Evolutionary conservation across 2,329 filamentous ascomycete genomes (phyloP).

Genomic region (Epichloe festucae): DNA sequence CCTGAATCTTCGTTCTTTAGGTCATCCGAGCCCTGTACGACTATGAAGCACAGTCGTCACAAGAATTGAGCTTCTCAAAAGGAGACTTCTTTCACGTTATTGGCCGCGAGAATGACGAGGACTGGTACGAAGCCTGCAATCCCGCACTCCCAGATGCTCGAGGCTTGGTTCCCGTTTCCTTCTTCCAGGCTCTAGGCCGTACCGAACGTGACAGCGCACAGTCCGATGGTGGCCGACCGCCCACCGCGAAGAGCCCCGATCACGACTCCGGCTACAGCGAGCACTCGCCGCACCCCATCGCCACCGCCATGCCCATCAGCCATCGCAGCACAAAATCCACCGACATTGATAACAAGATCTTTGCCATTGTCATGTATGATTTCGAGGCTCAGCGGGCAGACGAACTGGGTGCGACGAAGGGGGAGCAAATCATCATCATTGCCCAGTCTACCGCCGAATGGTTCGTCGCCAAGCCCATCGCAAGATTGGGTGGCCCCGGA

Average conservation of each 20-base stretch:
- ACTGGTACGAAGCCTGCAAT: slow-evolving; percentile 99
- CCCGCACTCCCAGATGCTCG: slow-evolving; percentile 75
- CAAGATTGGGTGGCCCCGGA: slow-evolving; percentile 84
- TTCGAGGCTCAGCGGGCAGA: slow-evolving; percentile 93
- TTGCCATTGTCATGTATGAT: slow-evolving; percentile 93
- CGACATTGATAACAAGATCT: slow-evolving; percentile 72
- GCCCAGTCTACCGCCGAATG: slow-evolving; percentile 97
- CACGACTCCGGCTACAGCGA: slow-evolving; percentile 78
- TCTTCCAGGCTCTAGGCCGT: slow-evolving; percentile 85
- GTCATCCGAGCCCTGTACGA: slow-evolving; percentile 96
- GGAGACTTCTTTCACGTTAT: slow-evolving; percentile 99
- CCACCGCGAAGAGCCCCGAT: slow-evolving; percentile 47
- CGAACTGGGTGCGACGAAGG: slow-evolving; percentile 86
- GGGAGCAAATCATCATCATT: slow-evolving; percentile 95
- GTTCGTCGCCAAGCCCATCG: slow-evolving; percentile 99
- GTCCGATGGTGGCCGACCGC: slow-evolving; percentile 41
- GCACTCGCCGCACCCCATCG: slow-evolving; percentile 16
- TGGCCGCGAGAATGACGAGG: slow-evolving; percentile 80
- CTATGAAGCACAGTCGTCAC: slow-evolving; percentile 62
- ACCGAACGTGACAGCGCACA: slow-evolving; percentile 79
- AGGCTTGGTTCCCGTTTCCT: slow-evolving; percentile 84
- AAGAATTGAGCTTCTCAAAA: slow-evolving; percentile 81
- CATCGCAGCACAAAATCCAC: slow-evolving; percentile 39
- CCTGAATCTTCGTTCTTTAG: slow-evolving; percentile 30
- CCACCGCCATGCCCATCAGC: slow-evolving; percentile 6